phyloP scores from a whole-genome alignment of 345 rosid genomes.

The Combretum micranthum region DNA sequence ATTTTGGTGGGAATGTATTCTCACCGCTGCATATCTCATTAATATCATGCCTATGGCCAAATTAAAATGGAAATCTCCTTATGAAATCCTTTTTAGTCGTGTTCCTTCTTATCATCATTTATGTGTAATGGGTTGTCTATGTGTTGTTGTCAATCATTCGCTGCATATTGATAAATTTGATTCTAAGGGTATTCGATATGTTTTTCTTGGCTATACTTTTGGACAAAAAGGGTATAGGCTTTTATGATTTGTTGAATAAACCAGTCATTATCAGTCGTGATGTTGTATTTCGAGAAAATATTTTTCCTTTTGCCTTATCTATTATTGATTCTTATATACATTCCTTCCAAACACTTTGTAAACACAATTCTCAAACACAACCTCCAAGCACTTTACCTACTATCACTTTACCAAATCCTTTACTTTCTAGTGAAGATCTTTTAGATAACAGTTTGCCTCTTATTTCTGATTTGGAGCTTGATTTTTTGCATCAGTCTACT shows the following conservation, averaged over 20 bases:
- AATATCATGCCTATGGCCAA: neutral
- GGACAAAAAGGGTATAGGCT: neutral
- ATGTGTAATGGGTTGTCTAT: neutral
- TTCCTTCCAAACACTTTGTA: too few species aligned
- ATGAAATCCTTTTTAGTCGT: neutral
- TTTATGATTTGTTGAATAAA: neutral
- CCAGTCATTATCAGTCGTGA: neutral
- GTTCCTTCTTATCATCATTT: neutral
- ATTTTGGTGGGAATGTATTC: conserved; percentile 2
- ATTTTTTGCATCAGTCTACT: too few species aligned
- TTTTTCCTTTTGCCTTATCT: neutral
- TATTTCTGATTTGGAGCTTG: too few species aligned
- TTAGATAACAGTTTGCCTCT: too few species aligned
- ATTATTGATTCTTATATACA: too few species aligned
- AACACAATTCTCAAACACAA: too few species aligned
- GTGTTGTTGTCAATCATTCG: neutral
- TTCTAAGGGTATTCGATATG: neutral
- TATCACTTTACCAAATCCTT: too few species aligned
- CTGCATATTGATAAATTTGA: neutral
- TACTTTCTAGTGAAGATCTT: too few species aligned
- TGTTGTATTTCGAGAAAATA: neutral
- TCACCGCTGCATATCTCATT: neutral
- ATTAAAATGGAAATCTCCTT: neutral
- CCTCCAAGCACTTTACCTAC: too few species aligned
- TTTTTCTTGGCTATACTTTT: neutral